Base-by-base conservation (phyloP, 495 filamentous ascomycete genomes). In the Amniculicola lignicola region DNA sequence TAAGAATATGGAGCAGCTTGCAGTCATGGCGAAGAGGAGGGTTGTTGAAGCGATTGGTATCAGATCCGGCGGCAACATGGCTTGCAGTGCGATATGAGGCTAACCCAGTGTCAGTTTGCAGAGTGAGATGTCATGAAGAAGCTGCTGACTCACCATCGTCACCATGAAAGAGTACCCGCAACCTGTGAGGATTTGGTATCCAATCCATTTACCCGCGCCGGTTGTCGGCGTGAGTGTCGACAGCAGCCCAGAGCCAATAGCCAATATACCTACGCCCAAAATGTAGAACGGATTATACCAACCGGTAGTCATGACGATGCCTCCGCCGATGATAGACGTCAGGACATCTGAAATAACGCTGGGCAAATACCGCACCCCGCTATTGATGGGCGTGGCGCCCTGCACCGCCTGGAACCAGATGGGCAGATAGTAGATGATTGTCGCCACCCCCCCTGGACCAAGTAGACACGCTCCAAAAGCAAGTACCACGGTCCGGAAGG, bases 161-260 rank as follows among this genome's bases (percentile, higher is more conserved):
- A 50, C 21, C 4, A 50, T 22, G 10, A 50, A 21, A 37, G 46
- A 38, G 19, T 50, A 50, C 23, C 89, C 88, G 9, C 78, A 69
- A 44, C 88, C 89, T 39, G 79, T 77, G 2, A 92, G 47, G 31
- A 83, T 75, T 60, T 91, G 88, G 59, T 83, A 92, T 1, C 89
- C 88, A 54, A 92, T 86, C 90, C 90, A 95, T 25, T 67, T 70
- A 0, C 70, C 59, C n/a, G 74, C 55, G 11, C 68, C 64, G 0
- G 82, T 84, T 65, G 82, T 71, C 0, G 76, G 68, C 14, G 76
- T 61, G 16, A 86, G 81, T 0, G 82, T 92, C 1, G 77, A 78
- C 2, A 91, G 63, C 2, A 95, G 75, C 0, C 88, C 90, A 4
- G 76, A 79, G 12, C 87, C 90, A 60, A 90, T 72, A 5, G 85